Conservation (phyloP, 2,329 filamentous ascomycete species). For the Xylariaceae sp. region DNA sequence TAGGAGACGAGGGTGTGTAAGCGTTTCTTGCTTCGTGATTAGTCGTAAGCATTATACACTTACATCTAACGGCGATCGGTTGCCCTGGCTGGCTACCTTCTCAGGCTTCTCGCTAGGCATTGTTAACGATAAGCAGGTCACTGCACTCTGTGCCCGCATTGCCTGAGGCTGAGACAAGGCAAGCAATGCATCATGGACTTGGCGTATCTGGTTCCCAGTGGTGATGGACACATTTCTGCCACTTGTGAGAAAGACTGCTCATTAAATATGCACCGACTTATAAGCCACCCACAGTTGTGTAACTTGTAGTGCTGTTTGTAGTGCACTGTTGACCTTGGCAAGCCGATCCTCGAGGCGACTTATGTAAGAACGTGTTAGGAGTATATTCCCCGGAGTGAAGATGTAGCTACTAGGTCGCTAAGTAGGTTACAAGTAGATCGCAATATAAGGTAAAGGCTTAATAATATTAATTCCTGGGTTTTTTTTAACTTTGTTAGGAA, state of each 20-base stretch:
- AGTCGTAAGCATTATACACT: background rate
- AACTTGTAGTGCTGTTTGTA: slow-evolving; percentile 22
- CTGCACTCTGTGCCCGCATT: background rate
- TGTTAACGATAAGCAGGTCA: background rate
- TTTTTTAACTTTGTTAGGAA: no score
- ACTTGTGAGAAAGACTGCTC: background rate
- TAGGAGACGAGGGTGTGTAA: background rate
- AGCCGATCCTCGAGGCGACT: slow-evolving; percentile 2
- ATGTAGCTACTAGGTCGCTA: no score
- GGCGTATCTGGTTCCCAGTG: background rate
- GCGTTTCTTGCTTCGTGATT: background rate
- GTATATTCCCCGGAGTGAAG: no score
- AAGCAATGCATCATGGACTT: background rate
- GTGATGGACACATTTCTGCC: slow-evolving; percentile 3
- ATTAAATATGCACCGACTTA: background rate
- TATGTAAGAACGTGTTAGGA: no score
- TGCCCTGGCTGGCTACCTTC: background rate
- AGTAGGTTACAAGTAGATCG: no score
- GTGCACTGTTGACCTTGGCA: slow-evolving; percentile 7
- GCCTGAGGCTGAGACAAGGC: background rate
- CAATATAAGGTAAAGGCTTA: no score
- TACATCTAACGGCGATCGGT: background rate
- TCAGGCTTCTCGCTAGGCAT: background rate
- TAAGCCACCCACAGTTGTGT: slow-evolving; percentile 7
- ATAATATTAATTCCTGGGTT: no score